These are phyloP conservation scores for Ajuga chamaepitys DNA, from an alignment of 257 asterid genomes.

Conservation along the genomic window DNA sequence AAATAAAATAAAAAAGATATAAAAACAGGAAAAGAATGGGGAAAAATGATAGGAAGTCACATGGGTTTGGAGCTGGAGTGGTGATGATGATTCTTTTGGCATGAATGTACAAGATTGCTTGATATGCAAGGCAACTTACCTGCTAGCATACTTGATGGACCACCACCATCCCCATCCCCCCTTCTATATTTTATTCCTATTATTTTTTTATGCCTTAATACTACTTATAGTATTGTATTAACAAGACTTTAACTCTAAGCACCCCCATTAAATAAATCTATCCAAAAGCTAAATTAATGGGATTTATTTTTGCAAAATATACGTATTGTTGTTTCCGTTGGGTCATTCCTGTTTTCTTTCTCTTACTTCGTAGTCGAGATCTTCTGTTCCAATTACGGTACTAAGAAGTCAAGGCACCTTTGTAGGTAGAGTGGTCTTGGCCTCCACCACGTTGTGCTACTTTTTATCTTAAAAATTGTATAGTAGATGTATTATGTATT, in stretches of 20 bases:
- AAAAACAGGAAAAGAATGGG: slow-evolving; percentile 24
- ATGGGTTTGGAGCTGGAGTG: slow-evolving; percentile 73
- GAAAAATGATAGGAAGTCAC: slow-evolving; percentile 69
- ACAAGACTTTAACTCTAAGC: slow-evolving; percentile 30
- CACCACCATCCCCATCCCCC: slow-evolving; percentile 41
- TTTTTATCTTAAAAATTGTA: no score
- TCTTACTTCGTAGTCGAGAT: no score
- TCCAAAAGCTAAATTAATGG: background rate
- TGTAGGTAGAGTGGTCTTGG: no score
- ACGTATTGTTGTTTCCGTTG: background rate
- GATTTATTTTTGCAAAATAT: background rate
- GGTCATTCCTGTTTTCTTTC: background rate
- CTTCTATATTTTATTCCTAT: background rate
- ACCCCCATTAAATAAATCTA: slow-evolving; percentile 14
- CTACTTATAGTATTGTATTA: slow-evolving; percentile 6
- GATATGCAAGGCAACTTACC: slow-evolving; percentile 79
- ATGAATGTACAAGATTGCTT: slow-evolving; percentile 67
- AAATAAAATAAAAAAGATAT: slow-evolving; percentile 12
- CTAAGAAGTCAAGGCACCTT: no score
- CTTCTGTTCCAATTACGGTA: no score
- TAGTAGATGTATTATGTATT: no score
- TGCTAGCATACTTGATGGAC: slow-evolving; percentile 61
- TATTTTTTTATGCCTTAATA: background rate
- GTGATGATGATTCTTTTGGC: slow-evolving; percentile 62
- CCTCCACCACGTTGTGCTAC: no score